Conservation (phyloP, 2,329 filamentous ascomycete genomes). For the Zarea fungicola region DNA sequence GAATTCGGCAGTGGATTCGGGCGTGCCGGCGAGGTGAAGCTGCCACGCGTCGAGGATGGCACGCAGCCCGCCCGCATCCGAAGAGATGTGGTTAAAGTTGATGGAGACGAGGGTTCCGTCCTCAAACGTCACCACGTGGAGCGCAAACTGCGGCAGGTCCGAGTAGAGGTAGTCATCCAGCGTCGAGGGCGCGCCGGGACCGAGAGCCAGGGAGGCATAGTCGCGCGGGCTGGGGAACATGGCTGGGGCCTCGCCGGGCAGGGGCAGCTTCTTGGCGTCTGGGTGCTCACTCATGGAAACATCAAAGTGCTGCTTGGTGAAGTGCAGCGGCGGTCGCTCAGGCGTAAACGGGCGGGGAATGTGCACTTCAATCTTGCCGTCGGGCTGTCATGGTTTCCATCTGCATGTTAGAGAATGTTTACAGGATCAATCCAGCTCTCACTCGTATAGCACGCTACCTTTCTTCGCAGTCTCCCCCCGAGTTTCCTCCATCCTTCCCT, state of each 20-base stretch:
- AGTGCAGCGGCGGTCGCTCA: neutral
- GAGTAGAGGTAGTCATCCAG: constrained; percentile 4
- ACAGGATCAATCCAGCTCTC: neutral
- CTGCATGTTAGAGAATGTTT: neutral
- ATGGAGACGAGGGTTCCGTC: constrained; percentile 11
- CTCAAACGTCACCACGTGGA: constrained; percentile 10
- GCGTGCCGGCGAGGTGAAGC: neutral
- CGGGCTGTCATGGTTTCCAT: neutral
- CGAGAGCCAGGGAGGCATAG: neutral
- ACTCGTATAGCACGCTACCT: neutral
- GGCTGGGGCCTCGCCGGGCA: neutral
- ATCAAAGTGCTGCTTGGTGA: neutral
- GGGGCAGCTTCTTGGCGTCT: neutral
- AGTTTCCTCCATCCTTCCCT: neutral
- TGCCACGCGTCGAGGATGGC: constrained; percentile 4
- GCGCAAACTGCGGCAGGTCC: constrained; percentile 3
- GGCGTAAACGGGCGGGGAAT: neutral
- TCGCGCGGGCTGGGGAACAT: neutral
- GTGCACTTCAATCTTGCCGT: neutral
- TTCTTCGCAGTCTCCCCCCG: neutral
- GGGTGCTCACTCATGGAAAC: neutral
- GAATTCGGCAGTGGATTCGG: neutral
- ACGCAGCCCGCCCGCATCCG: neutral
- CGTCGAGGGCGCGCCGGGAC: neutral
- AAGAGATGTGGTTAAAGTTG: constrained; percentile 5